A percentile compares a stretch with the other conserved stretches of the same genome.
phyloP scores from a whole-genome alignment of 2,329 filamentous ascomycete genomes.

The Claviceps spartinae region DNA sequence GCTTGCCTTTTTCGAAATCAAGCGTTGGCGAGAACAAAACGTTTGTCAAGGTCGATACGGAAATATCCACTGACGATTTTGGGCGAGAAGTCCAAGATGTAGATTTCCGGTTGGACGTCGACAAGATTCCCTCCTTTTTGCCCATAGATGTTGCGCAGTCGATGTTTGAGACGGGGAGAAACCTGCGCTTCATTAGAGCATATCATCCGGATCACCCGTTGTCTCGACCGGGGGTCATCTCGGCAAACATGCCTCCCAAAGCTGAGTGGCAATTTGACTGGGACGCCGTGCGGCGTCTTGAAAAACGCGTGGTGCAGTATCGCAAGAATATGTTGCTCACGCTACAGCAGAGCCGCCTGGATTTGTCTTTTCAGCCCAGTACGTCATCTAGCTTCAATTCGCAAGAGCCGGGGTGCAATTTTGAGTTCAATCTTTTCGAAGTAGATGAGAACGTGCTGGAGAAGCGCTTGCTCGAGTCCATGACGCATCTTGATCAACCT shows the following conservation, averaged over 20 bases:
- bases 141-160: slow-evolving; percentile 52
- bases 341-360: slow-evolving; percentile 8
- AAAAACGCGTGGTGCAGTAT: slow-evolving; percentile 38
- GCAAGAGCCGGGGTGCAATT: slow-evolving; percentile 5
- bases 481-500: slow-evolving; percentile 27
- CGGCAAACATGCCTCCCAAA: slow-evolving; percentile 35
- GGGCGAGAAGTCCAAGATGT: slow-evolving; percentile 42
- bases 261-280: slow-evolving; percentile 61
- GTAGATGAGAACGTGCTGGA: slow-evolving; percentile 33
- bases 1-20: slow-evolving; percentile 37
- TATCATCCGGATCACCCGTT: slow-evolving; percentile 62
- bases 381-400: neutral
- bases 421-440: slow-evolving; percentile 33
- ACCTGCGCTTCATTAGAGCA: slow-evolving; percentile 55
- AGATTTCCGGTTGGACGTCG: slow-evolving; percentile 49
- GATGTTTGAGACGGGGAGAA: slow-evolving; percentile 71
- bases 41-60: slow-evolving; percentile 47
- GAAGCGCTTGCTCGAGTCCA: slow-evolving; percentile 35
- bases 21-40: slow-evolving; percentile 32
- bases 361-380: neutral
- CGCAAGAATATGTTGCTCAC: slow-evolving; percentile 15
- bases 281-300: slow-evolving; percentile 52
- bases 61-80: slow-evolving; percentile 42
- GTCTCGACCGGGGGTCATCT: slow-evolving; percentile 35
- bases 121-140: slow-evolving; percentile 59